Conservation (phyloP, 768 basidiomycete species). For the Lactarius hatsudake region DNA sequence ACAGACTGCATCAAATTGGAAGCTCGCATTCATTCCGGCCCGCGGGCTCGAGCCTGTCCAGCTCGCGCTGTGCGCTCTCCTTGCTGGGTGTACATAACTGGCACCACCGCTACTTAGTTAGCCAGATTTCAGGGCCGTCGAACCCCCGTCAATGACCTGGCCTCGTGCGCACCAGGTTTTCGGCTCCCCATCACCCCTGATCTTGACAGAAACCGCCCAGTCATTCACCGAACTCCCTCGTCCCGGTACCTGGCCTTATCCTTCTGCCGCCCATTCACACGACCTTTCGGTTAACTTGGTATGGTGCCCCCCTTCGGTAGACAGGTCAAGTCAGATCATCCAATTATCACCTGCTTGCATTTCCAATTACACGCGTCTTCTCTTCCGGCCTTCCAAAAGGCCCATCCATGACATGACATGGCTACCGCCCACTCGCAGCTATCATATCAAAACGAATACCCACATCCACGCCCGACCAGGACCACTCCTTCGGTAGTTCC, state of each 20-base stretch:
- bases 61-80: not conserved
- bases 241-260: conserved; percentile 5
- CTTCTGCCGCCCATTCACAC: conserved; percentile 25
- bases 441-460: conserved; percentile 3
- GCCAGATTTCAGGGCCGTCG: conserved; percentile 19
- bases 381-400: conserved; percentile 7
- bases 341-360: conserved; percentile 14
- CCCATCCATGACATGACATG: not conserved
- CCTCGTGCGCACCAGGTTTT: conserved; percentile 22
- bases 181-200: conserved; percentile 19
- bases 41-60: conserved; percentile 20
- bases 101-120: not conserved
- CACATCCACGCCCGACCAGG: conserved; percentile 18
- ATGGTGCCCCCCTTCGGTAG: not conserved
- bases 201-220: conserved; percentile 28
- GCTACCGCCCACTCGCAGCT: conserved; percentile 2
- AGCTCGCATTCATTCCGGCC: conserved; percentile 21
- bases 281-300: conserved; percentile 22
- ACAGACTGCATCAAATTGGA: conserved; percentile 23
- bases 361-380: not conserved
- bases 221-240: not conserved
- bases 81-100: conserved; percentile 1
- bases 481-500: not conserved
- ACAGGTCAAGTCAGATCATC: not conserved
- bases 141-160: conserved; percentile 18